Evolutionary conservation across 2,329 filamentous ascomycete species (phyloP).

Genomic region (Fusarium fujikuroi): DNA sequence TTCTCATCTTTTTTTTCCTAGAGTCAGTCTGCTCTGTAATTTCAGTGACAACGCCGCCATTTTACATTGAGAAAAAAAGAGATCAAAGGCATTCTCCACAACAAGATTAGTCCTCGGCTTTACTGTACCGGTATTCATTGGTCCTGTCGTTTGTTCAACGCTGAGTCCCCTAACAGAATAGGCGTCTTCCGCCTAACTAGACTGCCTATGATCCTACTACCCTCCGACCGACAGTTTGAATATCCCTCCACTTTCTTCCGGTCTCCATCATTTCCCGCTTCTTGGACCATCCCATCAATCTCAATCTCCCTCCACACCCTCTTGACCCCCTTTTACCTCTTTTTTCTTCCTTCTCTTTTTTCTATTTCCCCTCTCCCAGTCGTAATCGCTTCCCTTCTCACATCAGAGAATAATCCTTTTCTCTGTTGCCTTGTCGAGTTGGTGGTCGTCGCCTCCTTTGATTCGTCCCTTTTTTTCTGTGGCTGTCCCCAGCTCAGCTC

Average conservation of each 20-base stretch:
- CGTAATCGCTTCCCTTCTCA: constrained; percentile 5
- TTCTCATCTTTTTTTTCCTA: background rate
- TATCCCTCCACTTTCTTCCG: constrained; percentile 37
- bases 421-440: constrained; percentile 31
- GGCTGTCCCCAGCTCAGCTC: constrained; percentile 24
- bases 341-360: constrained; percentile 2
- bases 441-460: constrained; percentile 21
- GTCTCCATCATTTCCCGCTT: constrained; percentile 37
- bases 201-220: constrained; percentile 4
- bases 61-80: background rate
- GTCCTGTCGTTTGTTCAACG: background rate
- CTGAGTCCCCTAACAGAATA: background rate
- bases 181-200: background rate
- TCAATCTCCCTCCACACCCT: constrained; percentile 36
- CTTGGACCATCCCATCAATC: constrained; percentile 11
- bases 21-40: background rate
- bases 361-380: background rate
- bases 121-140: constrained; percentile 18
- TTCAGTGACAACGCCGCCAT: constrained; percentile 19
- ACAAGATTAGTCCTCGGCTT: constrained; percentile 7
- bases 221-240: constrained; percentile 35
- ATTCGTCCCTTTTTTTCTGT: constrained; percentile 18
- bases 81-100: background rate
- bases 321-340: constrained; percentile 32
- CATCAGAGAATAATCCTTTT: constrained; percentile 11